Percentiles rank a stretch among this genome's conserved stretches.
Evolutionary conservation across 345 rosid genomes (phyloP).

Genomic region (Eucalyptus polyanthemos): DNA sequence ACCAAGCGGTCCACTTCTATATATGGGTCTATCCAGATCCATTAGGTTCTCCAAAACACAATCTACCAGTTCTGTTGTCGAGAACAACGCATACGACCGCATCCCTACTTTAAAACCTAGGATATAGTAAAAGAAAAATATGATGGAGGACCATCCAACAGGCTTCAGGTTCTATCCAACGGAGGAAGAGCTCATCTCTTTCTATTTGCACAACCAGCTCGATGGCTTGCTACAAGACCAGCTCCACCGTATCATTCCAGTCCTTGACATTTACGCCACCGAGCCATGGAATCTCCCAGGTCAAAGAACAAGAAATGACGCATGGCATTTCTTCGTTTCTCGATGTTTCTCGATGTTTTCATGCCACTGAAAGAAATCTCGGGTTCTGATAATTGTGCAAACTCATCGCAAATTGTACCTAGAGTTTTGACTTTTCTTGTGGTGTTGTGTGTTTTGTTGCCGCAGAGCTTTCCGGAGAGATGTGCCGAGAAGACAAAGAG

Average conservation of each 20-base stretch:
- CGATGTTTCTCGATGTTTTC: neutral
- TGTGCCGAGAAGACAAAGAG: constrained; percentile 22
- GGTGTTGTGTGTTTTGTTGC: neutral
- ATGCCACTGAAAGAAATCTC: neutral
- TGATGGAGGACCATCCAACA: neutral
- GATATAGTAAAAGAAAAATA: neutral
- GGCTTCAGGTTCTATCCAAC: neutral
- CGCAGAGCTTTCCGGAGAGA: constrained; percentile 53
- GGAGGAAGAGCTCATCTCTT: neutral
- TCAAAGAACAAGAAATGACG: neutral
- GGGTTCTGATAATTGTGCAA: neutral
- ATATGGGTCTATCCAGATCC: neutral
- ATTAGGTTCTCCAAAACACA: neutral
- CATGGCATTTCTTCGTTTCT: neutral
- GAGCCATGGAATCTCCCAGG: neutral
- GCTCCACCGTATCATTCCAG: neutral
- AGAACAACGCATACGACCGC: neutral
- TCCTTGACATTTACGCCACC: neutral
- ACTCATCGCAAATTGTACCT: neutral
- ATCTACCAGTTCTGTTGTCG: neutral
- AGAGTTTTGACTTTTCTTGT: neutral
- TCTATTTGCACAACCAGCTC: neutral
- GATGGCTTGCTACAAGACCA: neutral
- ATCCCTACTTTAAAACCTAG: neutral
- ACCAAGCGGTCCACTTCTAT: neutral